Base-by-base conservation (phyloP, 2,329 filamentous ascomycete genomes). In the Pseudodiploospora longispora region DNA sequence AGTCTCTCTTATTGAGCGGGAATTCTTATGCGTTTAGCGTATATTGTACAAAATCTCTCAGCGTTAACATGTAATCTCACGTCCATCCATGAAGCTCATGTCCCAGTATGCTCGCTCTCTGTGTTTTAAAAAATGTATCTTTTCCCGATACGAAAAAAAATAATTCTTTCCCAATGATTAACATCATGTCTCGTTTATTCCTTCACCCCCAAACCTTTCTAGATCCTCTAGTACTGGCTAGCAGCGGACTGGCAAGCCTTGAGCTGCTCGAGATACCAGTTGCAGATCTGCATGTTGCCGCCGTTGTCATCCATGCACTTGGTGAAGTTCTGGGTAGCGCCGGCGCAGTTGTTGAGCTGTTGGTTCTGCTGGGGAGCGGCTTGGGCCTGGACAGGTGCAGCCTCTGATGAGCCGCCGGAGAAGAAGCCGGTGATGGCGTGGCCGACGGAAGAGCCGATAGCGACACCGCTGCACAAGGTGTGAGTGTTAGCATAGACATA, bases 231-330 rank as follows among this genome's bases (percentile, higher is more conserved):
- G 70, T 87, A 87, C 57, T 72, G 80, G 67, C 74, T 80, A 44
- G 86, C 83, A 56, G 87, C 85, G 52, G 78, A 71, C 74, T 91
- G 86, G 76, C 86, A 91, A 45, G 86, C 85, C 76, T 90, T 91
- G 68, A 98, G 76, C 78, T 98, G 91, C 67, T 98, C 93, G 58
- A 98, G 72, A 68, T 98, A 98, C 90, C 91, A 98, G 55, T 86
- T 85, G 73, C 93, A 98, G 63, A 96, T 94, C 63, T 85, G 83
- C 84, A 98, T 82, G 70, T 93, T 89, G 56, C 93, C 93, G 63
- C 82, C 74, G 68, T 98, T 85, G 62, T 97, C 87, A 67, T 97
- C 90, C 83, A 98, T 85, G 77, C 93, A 98, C 72, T 83, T 85
- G 59, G 88, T 90, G 76, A 98, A 97, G 69, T 78, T 80, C 68